A percentile compares a stretch with the other conserved stretches of the same genome.
Evolutionary conservation across 1,284 basidiomycete species (phyloP).

Genomic region (Marasmius tenuissimus): DNA sequence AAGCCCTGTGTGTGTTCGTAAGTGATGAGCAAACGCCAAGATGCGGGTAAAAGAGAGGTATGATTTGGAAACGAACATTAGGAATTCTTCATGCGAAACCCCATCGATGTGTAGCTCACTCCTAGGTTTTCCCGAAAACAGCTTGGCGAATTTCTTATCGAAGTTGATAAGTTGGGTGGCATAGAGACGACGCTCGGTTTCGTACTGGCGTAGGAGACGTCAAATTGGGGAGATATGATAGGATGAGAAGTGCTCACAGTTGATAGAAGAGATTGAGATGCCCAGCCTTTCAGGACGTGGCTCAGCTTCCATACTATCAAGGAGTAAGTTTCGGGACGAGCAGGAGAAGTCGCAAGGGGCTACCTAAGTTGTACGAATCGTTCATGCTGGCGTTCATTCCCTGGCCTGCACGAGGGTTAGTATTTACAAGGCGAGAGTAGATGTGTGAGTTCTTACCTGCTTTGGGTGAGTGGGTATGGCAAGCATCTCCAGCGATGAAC

Average conservation of each 20-base stretch:
- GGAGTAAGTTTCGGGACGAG: neutral
- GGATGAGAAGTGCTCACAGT: slow-evolving; percentile 52
- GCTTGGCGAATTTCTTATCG: slow-evolving; percentile 70
- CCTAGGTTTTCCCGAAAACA: slow-evolving; percentile 78
- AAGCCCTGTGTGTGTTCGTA: slow-evolving; percentile 39
- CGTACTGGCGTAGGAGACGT: slow-evolving; percentile 48
- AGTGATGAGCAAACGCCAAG: neutral
- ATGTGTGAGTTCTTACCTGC: slow-evolving; percentile 38
- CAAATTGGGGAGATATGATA: neutral
- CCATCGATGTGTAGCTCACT: slow-evolving; percentile 57
- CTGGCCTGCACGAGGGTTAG: slow-evolving; percentile 37
- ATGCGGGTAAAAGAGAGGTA: neutral
- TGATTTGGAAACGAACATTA: slow-evolving; percentile 40
- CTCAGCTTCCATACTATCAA: slow-evolving; percentile 71
- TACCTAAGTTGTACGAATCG: slow-evolving; percentile 77
- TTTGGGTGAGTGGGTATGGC: slow-evolving; percentile 85
- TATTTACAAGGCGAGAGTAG: neutral
- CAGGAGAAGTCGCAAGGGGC: slow-evolving; percentile 2
- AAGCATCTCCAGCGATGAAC: slow-evolving; percentile 82
- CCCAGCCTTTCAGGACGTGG: slow-evolving; percentile 73
- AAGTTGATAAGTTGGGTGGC: slow-evolving; percentile 82
- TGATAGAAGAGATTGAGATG: slow-evolving; percentile 61
- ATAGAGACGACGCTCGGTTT: slow-evolving; percentile 70
- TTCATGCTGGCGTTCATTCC: slow-evolving; percentile 86
- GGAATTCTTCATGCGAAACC: slow-evolving; percentile 66